Base-by-base conservation (phyloP, 108 stramenopile species). In the Cyclotella distinguenda region DNA sequence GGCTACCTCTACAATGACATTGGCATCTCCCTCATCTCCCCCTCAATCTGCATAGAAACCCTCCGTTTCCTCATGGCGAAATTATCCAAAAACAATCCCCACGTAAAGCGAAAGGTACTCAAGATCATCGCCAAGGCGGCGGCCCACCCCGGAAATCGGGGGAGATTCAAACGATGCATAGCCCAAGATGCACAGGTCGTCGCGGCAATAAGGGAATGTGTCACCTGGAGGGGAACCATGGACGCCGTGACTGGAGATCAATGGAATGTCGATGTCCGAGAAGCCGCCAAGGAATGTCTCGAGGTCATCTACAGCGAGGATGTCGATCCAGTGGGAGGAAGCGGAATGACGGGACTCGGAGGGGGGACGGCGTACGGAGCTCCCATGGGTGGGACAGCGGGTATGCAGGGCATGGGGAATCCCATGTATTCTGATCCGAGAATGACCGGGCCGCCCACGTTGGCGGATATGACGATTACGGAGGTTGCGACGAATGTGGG, bases 1-100 rank as follows among this genome's bases (percentile, higher is more conserved):
- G 98, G 96, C 16, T 99, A 99, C 80, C 82, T 99, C 81, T 97
- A 96, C 79, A 80, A 84, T 22, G 98, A 99, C 69, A 96, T 99
- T 52, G 90, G 94, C 68, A 90, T 92, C 68, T 88, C 93, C 15
- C 75, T 86, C 23, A 77, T 85, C 23, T 80, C 87, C 50, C 90
- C 89, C 52, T 79, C 84, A 42, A 83, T 74, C 1, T 91, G 86
- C 66, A 30, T 60, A 18, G 91, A 97, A 58, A 82, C 96, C 36
- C 81, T 79, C 11, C 66, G 64, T 5, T 98, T 81, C 77, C 80
- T 99, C 42, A 67, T 80, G 13, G 46, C 64, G 18, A 79, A 95
- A 16, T 77, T 97, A 40, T 73, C 81, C 54, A 88, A 91, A 49
- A 82, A 88, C 42, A 94, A 97, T 64, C 83, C 88, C 58, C 93